Evolutionary conservation across 2,329 filamentous ascomycete species (phyloP), one percentile per base, ranked within the genome.

Genomic region (Fusarium sterilihyphosum): DNA sequence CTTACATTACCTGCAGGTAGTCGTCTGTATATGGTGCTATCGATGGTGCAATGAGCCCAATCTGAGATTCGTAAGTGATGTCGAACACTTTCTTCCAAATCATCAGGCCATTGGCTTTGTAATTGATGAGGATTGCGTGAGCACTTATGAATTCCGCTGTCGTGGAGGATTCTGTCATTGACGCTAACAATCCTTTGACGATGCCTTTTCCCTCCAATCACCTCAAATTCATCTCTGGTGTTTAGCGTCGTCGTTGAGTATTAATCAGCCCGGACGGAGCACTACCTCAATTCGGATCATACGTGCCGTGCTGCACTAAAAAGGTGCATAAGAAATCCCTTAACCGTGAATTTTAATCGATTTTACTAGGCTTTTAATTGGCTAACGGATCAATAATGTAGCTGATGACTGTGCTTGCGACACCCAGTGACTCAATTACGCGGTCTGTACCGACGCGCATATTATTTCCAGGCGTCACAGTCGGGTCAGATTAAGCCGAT

Each of bases 401-500:
- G n/a, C 40, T 63, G 61, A 61, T 64, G 54, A 64, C 57, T 62
- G 29, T 62, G 57, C 37, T 61, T 65, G 57, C 62, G 44, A 62
- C 62, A 41, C 31, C 20, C 17, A 44, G 40, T 66, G 63, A 65
- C 47, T 66, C 63, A 66, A 66, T 65, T 65, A 65, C 41, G 61
- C 49, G 60, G 62, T 65, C 33, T 64, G 33, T 8, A 18, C 10
- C 24, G 31, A 61, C 35, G 58, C 43, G 35, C 37, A 53, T 46
- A 6, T 37, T 65, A 37, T 31, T 65, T 7, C 35, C 17, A 56
- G n/a, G 47, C 24, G 2, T 12, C 6, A 13, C 20, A 57, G 40
- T 65, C 49, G 60, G 63, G 63, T 67, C 46, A 61, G 65, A 67
- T 47, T 44, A 54, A 67, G 65, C 65, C 62, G 65, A 53, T 53